phyloP scores from a whole-genome alignment of 2,329 filamentous ascomycete species.

The Neoarthrinium moseri region DNA sequence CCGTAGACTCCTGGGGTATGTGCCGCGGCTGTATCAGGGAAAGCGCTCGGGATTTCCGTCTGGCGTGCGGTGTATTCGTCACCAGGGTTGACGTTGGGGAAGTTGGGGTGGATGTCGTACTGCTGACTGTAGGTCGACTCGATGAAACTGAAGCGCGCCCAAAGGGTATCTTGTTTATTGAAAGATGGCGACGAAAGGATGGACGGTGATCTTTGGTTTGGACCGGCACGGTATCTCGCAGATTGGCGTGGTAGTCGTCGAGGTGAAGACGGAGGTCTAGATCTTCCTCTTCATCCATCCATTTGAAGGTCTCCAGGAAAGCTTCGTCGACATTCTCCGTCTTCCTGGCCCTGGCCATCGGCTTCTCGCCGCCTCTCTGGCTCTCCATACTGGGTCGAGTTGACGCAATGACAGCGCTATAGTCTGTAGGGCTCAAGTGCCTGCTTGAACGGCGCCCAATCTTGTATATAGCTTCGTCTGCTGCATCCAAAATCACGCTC shows the following conservation, averaged over 20 bases:
- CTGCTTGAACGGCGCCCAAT: conserved; percentile 35
- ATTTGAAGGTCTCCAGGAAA: conserved; percentile 67
- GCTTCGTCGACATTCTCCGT: conserved; percentile 44
- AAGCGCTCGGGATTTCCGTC: conserved; percentile 53
- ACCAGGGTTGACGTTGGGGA: no score
- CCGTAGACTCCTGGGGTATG: conserved; percentile 38
- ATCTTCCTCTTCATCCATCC: conserved; percentile 72
- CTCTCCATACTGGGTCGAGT: conserved; percentile 24
- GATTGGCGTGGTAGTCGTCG: conserved; percentile 68
- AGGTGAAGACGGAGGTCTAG: conserved; percentile 66
- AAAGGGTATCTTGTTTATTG: conserved; percentile 66
- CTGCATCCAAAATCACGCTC: conserved; percentile 53
- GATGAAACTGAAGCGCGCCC: conserved; percentile 51
- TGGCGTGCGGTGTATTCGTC: conserved; percentile 35
- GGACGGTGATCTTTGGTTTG: conserved; percentile 48
- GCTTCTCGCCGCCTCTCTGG: conserved; percentile 23
- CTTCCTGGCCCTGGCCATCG: conserved; percentile 19
- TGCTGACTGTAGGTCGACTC: conserved; percentile 46
- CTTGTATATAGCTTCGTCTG: conserved; percentile 51
- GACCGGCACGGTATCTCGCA: conserved; percentile 48
- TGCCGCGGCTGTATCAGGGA: conserved; percentile 53
- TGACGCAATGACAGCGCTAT: conserved; percentile 26
- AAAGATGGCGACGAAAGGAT: conserved; percentile 70
- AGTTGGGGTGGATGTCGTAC: conserved; percentile 31
- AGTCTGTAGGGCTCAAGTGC: conserved; percentile 27